Conservation (phyloP, 192 early-diverging fungal species). For the Linnemannia exigua region DNA sequence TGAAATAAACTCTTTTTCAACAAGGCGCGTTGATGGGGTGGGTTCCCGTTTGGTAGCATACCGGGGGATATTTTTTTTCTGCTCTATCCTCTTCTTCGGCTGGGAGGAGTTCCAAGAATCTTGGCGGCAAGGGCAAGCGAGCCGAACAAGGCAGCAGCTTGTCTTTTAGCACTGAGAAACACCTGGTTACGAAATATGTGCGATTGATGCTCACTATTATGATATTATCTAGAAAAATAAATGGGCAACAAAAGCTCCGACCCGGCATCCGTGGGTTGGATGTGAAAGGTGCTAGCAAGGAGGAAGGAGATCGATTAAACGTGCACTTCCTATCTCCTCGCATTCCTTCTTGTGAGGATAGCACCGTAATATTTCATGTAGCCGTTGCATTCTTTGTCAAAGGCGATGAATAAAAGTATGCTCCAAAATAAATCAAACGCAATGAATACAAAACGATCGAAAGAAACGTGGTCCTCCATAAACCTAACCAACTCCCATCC, state of each 20-base stretch:
- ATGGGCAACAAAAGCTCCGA: not conserved
- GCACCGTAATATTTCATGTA: too few relatives aligned
- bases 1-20: too few relatives aligned
- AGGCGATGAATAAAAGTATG: too few relatives aligned
- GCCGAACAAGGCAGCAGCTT: not conserved
- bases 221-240: not conserved
- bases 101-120: too few relatives aligned
- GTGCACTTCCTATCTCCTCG: too few relatives aligned
- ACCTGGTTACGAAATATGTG: not conserved
- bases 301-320: too few relatives aligned
- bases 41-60: not conserved
- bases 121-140: not conserved
- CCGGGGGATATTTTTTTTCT: not conserved
- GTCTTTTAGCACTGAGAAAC: not conserved
- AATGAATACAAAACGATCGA: not conserved
- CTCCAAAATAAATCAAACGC: too few relatives aligned
- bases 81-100: not conserved
- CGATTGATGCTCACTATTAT: not conserved
- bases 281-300: too few relatives aligned
- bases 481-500: not conserved
- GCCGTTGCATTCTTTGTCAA: too few relatives aligned
- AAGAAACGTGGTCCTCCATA: not conserved
- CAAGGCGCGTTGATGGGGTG: not conserved
- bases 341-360: too few relatives aligned
- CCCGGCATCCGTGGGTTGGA: not conserved